Conservation (phyloP, 148 eudicot genomes). For the Rhododendron kiyosumense region DNA sequence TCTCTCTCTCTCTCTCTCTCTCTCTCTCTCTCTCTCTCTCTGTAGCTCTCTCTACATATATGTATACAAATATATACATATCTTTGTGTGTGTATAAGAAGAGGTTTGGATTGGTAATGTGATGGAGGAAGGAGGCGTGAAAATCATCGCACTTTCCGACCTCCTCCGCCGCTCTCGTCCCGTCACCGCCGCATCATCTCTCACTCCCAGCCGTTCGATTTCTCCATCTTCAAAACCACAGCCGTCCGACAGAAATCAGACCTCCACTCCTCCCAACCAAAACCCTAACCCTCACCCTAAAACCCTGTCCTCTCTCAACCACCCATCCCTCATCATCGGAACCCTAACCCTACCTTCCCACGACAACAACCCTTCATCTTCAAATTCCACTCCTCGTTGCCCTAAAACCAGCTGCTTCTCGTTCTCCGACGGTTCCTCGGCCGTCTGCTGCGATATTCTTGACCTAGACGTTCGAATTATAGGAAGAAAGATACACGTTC, state of each 20-base stretch:
- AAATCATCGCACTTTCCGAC: conserved; percentile 34
- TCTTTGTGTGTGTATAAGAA: background rate
- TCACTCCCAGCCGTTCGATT: conserved; percentile 16
- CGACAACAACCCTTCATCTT: conserved; percentile 10
- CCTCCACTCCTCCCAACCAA: background rate
- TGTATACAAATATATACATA: background rate
- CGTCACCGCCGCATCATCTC: conserved; percentile 50
- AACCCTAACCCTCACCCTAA: conserved; percentile 22
- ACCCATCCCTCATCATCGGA: conserved; percentile 48
- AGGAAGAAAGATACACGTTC: conserved; percentile 37
- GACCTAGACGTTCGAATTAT: conserved; percentile 40
- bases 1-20: background rate
- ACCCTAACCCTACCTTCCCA: conserved; percentile 45
- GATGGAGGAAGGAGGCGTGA: conserved; percentile 20
- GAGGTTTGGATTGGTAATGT: background rate
- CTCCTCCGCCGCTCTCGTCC: conserved; percentile 53
- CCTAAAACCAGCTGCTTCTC: conserved; percentile 35
- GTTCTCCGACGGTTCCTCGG: conserved; percentile 48
- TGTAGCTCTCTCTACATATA: background rate
- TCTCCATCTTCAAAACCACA: conserved; percentile 7
- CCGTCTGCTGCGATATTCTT: conserved; percentile 64
- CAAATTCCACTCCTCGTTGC: conserved; percentile 7
- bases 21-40: background rate
- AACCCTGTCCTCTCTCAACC: conserved; percentile 37
- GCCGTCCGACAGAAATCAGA: background rate